Evolutionary conservation across 768 basidiomycete genomes (phyloP), one percentile per base, ranked within the genome.

Genomic region (Pleurotus salmoneostramineus): DNA sequence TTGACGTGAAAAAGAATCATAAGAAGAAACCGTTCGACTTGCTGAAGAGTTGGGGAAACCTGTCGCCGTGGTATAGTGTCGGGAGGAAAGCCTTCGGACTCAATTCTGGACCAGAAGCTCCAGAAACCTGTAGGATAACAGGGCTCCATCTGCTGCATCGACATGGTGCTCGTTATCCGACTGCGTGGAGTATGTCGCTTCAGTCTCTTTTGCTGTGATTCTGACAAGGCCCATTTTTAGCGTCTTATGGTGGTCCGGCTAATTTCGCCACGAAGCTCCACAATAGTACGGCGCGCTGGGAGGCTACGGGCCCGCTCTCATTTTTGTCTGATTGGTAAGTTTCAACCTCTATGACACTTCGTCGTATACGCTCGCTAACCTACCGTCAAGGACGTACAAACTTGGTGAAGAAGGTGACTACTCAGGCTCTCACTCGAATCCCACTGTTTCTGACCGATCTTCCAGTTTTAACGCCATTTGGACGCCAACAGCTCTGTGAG

Each of bases 41-140:
- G 45, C 84, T 93, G 71, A 82, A 77, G 67, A 80, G 83, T 44
- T 94, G 92, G 92, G 92, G 92, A 0, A 93, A 93, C 65, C 69
- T 92, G 43, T 87, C 88, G 1, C 92, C 92, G 8, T 94, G 92
- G 92, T 93, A 87, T 68, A 90, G 87, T 61, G 84, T 91, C 15
- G 75, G 77, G 14, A 75, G 73, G 44, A 80, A 77, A 10, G 74
- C 81, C 1, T 94, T 92, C 70, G 91, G 92, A 0, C 61, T 93
- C 7, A 81, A 92, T 62, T 87, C 90, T 0, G 77, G 78, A 4
- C 85, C 90, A 0, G 86, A 83, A 37, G 77, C 84, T 1, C 92
- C 92, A 4, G 77, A 84, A 27, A 83, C 77, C 4, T 94, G 92
- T 66, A 73, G 76, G 8, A 71, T 93, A 37, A 89, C 85, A 36